These are phyloP conservation scores for Rhynchospora pubera DNA, from an alignment of 176 grass and related monocot species.

Conservation along the genomic window DNA sequence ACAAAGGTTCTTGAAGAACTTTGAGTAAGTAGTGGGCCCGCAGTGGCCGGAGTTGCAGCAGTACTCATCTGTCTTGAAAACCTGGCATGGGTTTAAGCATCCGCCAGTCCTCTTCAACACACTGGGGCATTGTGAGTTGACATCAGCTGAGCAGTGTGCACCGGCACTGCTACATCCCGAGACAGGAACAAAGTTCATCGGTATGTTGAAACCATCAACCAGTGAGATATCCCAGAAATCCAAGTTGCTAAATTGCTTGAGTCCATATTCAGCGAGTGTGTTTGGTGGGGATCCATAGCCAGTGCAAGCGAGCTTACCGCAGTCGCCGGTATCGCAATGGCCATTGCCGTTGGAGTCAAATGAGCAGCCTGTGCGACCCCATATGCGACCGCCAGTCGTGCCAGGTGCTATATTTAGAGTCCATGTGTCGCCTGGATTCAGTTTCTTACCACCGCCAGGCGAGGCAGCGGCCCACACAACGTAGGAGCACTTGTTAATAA, in stretches of 20 bases:
- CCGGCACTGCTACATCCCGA: not conserved
- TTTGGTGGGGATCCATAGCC: not conserved
- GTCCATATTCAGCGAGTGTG: not conserved
- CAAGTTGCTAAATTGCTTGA: not conserved
- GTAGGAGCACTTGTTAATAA: constrained; percentile 28
- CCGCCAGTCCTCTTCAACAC: not conserved
- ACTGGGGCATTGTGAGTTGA: not conserved
- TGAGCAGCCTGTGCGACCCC: constrained; percentile 31
- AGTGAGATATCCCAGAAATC: not conserved
- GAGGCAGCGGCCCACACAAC: constrained; percentile 27
- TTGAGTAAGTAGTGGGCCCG: constrained; percentile 33
- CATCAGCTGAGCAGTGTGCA: not conserved
- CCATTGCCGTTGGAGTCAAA: constrained; percentile 13
- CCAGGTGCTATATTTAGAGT: not conserved
- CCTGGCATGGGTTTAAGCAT: constrained; percentile 4
- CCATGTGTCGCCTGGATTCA: constrained; percentile 22
- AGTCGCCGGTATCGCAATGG: constrained; percentile 9
- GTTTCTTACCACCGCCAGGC: constrained; percentile 7
- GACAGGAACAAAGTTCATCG: not conserved
- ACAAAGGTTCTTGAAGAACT: constrained; percentile 48
- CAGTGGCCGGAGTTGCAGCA: constrained; percentile 13
- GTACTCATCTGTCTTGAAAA: not conserved
- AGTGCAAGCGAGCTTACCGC: constrained; percentile 1
- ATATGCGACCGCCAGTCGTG: constrained; percentile 9
- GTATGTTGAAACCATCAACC: constrained; percentile 9